A percentile compares a stretch with the other conserved stretches of the same genome.
Evolutionary conservation across 169 alveolate genomes (phyloP).

Genomic region (Miamiensis avidus): DNA sequence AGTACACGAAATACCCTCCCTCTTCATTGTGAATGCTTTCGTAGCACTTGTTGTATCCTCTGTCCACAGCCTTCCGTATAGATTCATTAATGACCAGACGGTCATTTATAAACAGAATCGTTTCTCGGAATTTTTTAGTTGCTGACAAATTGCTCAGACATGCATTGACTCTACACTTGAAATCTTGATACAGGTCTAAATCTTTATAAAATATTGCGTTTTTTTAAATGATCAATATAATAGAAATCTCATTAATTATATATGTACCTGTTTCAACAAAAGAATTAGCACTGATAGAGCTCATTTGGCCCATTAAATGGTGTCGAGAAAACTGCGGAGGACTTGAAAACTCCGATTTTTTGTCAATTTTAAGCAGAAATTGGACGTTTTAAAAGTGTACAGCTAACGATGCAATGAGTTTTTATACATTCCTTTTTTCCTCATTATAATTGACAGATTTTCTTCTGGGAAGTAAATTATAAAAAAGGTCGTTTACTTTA

Average conservation of each 20-base stretch:
- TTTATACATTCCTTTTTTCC: slow-evolving; percentile 11
- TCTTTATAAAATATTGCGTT: not conserved
- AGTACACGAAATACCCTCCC: slow-evolving; percentile 87
- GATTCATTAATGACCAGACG: slow-evolving; percentile 91
- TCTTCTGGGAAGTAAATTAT: slow-evolving; percentile 50
- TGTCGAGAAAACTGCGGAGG: not conserved
- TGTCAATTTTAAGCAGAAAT: slow-evolving; percentile 21
- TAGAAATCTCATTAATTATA: too few species aligned
- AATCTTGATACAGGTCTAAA: not conserved
- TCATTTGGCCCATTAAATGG: not conserved
- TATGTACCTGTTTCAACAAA: not conserved
- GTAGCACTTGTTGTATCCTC: slow-evolving; percentile 63
- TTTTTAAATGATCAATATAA: too few species aligned
- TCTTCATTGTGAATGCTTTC: slow-evolving; percentile 53
- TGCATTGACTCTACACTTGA: not conserved
- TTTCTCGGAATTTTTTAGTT: slow-evolving; percentile 78
- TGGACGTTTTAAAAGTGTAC: not conserved
- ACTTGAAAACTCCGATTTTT: slow-evolving; percentile 9
- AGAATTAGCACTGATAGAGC: not conserved
- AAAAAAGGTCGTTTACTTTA: slow-evolving; percentile 86
- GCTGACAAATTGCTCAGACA: slow-evolving; percentile 21
- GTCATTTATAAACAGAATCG: slow-evolving; percentile 94
- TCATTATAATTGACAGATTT: slow-evolving; percentile 17
- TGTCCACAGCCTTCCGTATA: slow-evolving; percentile 76
- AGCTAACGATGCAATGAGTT: not conserved